phyloP scores from a whole-genome alignment of 768 basidiomycete genomes.

The Gloeostereum incarnatum region DNA sequence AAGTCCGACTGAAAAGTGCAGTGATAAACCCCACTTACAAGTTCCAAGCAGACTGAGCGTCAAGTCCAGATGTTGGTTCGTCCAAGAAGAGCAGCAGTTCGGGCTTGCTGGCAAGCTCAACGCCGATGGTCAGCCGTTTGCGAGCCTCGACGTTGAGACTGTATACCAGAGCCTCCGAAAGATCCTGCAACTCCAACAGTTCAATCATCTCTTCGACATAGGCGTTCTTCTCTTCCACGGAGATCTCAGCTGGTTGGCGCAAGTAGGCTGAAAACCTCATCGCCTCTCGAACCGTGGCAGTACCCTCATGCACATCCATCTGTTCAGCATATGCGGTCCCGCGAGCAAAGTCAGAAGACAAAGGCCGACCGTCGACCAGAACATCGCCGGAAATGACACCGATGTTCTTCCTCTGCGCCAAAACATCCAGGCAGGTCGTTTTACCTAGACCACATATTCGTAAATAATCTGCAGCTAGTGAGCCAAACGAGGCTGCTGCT shows the following conservation, averaged over 20 bases:
- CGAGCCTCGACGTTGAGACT: slow-evolving; percentile 60
- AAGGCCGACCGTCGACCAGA: slow-evolving; percentile 55
- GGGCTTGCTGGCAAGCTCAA: slow-evolving; percentile 85
- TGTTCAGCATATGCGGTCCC: slow-evolving; percentile 85
- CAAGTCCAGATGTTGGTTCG: slow-evolving; percentile 40
- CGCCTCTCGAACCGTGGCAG: slow-evolving; percentile 77
- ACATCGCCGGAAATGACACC: slow-evolving; percentile 58
- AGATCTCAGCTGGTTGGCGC: slow-evolving; percentile 60
- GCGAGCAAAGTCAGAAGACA: slow-evolving; percentile 42
- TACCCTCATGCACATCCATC: slow-evolving; percentile 78
- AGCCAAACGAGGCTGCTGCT: too few species aligned
- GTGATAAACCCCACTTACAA: too few species aligned
- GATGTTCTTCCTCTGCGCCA: slow-evolving; percentile 65
- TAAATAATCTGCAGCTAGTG: slow-evolving; percentile 4
- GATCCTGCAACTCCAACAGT: slow-evolving; percentile 74
- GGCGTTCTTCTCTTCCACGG: slow-evolving; percentile 64
- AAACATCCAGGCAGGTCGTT: slow-evolving; percentile 69
- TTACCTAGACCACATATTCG: slow-evolving; percentile 34
- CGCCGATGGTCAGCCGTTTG: slow-evolving; percentile 86
- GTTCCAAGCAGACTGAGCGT: slow-evolving; percentile 70
- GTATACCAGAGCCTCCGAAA: slow-evolving; percentile 75
- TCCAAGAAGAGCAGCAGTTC: slow-evolving; percentile 68
- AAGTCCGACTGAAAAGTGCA: too few species aligned
- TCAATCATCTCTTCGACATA: slow-evolving; percentile 83
- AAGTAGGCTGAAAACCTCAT: slow-evolving; percentile 81